Percentiles rank a stretch among this genome's conserved stretches.
Evolutionary conservation across 2,329 filamentous ascomycete genomes (phyloP).

Genomic region (Didymella segeticola): DNA sequence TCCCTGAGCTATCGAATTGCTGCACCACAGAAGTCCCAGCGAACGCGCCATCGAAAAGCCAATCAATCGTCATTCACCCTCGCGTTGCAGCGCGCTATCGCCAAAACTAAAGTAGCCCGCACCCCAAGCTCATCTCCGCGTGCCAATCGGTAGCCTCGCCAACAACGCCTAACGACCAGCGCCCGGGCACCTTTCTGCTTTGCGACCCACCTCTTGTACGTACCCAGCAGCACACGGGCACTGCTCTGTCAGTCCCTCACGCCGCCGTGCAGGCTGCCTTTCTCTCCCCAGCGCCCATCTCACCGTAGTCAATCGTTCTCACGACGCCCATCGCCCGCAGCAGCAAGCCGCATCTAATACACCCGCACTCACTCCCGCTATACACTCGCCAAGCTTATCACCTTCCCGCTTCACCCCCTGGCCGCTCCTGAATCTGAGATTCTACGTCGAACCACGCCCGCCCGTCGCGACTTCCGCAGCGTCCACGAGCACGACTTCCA

Average conservation of each 20-base stretch:
- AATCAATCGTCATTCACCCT: conserved; percentile 13
- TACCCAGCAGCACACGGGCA: conserved; percentile 18
- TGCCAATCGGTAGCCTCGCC: conserved; percentile 18
- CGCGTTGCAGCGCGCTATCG: conserved; percentile 3
- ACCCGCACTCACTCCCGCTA: conserved; percentile 19
- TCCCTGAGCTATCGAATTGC: conserved; percentile 11
- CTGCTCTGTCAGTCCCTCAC: conserved; percentile 21
- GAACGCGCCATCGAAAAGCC: conserved; percentile 4
- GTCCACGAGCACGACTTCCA: conserved; percentile 6
- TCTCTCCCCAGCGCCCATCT: conserved; percentile 31
- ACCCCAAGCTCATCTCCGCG: conserved; percentile 7
- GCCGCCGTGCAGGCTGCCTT: conserved; percentile 26
- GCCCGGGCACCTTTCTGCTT: conserved; percentile 20
- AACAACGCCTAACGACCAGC: conserved; percentile 15
- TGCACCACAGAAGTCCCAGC: conserved; percentile 1
- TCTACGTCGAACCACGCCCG: conserved; percentile 4
- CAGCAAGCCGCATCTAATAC: conserved; percentile 25
- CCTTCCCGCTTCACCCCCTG: conserved; percentile 22
- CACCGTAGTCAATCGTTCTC: conserved; percentile 51
- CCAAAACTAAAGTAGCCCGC: conserved; percentile 5
- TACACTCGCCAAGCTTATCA: conserved; percentile 30
- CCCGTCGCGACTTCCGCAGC: conserved; percentile 16
- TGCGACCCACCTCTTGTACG: conserved; percentile 9
- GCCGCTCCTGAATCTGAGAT: conserved; percentile 24
- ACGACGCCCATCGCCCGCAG: conserved; percentile 23